Evolutionary conservation across 2,329 filamentous ascomycete species (phyloP), one percentile per base, ranked within the genome.

Genomic region (Cladosporium sp.): DNA sequence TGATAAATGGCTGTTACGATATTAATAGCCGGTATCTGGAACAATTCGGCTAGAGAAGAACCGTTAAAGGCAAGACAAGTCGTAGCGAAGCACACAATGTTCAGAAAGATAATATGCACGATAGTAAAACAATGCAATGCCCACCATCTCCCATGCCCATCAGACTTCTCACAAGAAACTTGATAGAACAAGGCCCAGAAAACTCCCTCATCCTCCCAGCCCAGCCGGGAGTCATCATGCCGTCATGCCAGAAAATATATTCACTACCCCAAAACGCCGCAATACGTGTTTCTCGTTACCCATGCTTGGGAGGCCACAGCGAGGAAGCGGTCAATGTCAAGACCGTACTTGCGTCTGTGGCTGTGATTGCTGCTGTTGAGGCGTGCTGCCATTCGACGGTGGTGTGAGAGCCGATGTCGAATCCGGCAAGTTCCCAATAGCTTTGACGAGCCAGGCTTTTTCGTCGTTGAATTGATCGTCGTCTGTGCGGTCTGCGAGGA

Each of bases 381-480:
- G 37, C 37, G 20, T 4, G 9, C 19, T 10, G 9, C 7, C 12
- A 10, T 59, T 63, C 17, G 60, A 50, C 22, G 62, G 64, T 19
- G 62, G 56, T 28, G 47, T 48, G 45, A 66, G 47, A 7, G 59
- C 66, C 10, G 57, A 62, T n/a, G 68, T 70, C 34, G 58, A 65
- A 47, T 71, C 68, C 22, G 71, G 71, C 52, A 73, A 59, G 56
- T 66, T 66, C 9, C 69, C 68, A 40, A 99, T 97, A 74, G 97
- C 92, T 74, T 95, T 93, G 68, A 99, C 92, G 68, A 99, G 78
- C 71, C 97, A 99, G 66, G 94, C 93, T 70, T 96, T 90, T 80
- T 99, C 94, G 70, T 99, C 94, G 64, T 92, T 94, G 72, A 99
- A 99, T 74, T 99, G 94, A 74, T 97, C 94, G 70, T 99, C 94